Evolutionary conservation across 805 yeast genomes (phyloP).

Genomic region (Candida succiphila): DNA sequence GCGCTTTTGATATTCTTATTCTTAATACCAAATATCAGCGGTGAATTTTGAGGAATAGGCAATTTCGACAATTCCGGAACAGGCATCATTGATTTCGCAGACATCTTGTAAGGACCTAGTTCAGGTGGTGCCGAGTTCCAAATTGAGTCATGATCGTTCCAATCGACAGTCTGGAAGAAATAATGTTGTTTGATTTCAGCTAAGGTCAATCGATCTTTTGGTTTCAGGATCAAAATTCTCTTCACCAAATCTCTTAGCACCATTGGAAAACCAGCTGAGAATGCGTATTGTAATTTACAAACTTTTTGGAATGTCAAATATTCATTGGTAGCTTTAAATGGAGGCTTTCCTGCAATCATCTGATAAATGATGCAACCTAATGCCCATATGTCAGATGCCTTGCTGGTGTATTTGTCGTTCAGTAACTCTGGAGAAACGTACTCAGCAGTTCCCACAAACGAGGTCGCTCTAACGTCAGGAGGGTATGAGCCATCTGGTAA

Average conservation of each 20-base stretch:
- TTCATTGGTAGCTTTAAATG: conserved; percentile 77
- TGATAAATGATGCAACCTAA: conserved; percentile 51
- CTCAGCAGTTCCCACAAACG: conserved; percentile 83
- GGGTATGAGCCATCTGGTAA: conserved; percentile 48
- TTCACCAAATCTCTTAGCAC: conserved; percentile 65
- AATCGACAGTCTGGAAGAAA: conserved; percentile 49
- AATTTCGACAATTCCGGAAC: conserved; percentile 37
- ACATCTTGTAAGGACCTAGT: conserved; percentile 60
- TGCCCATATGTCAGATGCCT: conserved; percentile 54
- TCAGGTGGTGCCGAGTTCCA: conserved; percentile 59
- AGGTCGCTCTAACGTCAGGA: conserved; percentile 56
- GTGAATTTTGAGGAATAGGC: conserved; percentile 4
- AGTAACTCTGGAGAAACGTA: conserved; percentile 75
- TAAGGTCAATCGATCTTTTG: conserved; percentile 52
- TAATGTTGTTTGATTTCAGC: conserved; percentile 50
- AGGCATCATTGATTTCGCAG: conserved; percentile 72
- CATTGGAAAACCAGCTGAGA: conserved; percentile 77
- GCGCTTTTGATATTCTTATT: conserved; percentile 1
- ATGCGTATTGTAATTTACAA: conserved; percentile 71
- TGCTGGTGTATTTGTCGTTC: conserved; percentile 60
- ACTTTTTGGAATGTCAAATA: conserved; percentile 76
- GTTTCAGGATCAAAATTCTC: conserved; percentile 53
- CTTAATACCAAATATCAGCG: conserved; percentile 1
- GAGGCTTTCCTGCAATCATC: conserved; percentile 62
- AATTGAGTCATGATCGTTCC: conserved; percentile 39